Evolutionary conservation across 2,329 filamentous ascomycete species (phyloP), one percentile per base, ranked within the genome.

Genomic region (Tolypocladium tundrense): DNA sequence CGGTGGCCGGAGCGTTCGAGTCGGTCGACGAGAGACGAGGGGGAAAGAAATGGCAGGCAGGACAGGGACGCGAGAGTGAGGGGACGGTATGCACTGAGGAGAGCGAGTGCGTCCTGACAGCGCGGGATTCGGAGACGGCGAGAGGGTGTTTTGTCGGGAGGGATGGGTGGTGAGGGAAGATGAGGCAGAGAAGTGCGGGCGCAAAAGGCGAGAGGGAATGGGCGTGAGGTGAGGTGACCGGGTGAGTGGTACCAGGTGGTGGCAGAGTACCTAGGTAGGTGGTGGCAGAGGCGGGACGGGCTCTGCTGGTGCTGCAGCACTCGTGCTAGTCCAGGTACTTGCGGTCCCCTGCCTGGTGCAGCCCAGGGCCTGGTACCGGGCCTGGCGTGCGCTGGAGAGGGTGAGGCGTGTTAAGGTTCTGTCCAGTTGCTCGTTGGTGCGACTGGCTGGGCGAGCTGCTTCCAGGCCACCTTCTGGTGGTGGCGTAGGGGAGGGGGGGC

Each of bases 131-230:
- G 31, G n/a, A 40, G 41, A 35, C 31, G 52, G 31, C 10, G 35
- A 7, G 31, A 48, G 56, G 41, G 31, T 13, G 51, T n/a, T n/a
- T 42, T 19, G 53, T 41, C 14, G 56, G 33, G 39, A 33, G 56
- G 24, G 40, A 31, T 54, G 51, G 51, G 52, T 48, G 33, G 54
- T 43, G 56, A 41, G 48, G 40, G 56, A 37, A 35, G 56, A 53
- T 41, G 39, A 53, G 43, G 56, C 39, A 53, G 56, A 53, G 53
- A 51, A 40, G 53, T 52, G 56, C 51, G 51, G 56, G 56, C 51
- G 52, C 51, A 57, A 41, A 57, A 57, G 56, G 41, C 56, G 42
- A 57, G 55, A 48, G 39, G 56, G 53, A 57, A 41, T 31, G 50
- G 50, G 55, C 52, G 51, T 41, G 54, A 43, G 54, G 40, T 35